These are phyloP conservation scores for Colletotrichum lentis DNA, from an alignment of 2,329 filamentous ascomycete species.

Conservation along the genomic window DNA sequence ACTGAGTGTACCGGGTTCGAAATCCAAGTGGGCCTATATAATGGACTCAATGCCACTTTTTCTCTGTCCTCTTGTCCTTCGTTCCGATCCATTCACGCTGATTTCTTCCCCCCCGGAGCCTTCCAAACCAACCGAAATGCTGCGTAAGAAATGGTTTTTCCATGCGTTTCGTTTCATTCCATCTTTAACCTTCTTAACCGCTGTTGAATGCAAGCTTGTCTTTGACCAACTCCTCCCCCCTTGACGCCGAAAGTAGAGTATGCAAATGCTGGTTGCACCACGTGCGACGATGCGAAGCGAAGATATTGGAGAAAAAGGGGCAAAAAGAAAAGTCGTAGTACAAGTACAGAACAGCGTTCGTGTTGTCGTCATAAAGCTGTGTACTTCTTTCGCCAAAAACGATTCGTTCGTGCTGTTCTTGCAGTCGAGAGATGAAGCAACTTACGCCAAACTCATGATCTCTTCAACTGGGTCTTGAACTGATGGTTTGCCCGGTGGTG, in stretches of 20 bases:
- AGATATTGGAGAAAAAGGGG: not conserved
- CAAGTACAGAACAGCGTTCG: slow-evolving; percentile 27
- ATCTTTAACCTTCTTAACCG: slow-evolving; percentile 1
- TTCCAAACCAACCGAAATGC: not conserved
- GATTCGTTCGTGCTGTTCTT: slow-evolving; percentile 4
- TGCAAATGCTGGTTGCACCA: not conserved
- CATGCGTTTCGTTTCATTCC: not conserved
- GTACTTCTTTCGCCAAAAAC: not conserved
- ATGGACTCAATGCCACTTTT: not conserved
- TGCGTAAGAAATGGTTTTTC: slow-evolving; percentile 2
- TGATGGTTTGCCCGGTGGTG: not conserved
- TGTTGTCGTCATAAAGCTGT: slow-evolving; percentile 16
- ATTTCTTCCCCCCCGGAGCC: slow-evolving; percentile 17
- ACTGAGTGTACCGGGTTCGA: slow-evolving; percentile 23
- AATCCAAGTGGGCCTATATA: slow-evolving; percentile 32
- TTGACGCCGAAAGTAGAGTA: slow-evolving; percentile 16
- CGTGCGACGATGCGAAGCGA: not conserved
- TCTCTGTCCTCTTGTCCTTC: not conserved
- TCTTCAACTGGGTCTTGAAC: not conserved
- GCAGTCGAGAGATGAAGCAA: not conserved
- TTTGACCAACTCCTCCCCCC: not conserved
- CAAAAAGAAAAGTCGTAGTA: slow-evolving; percentile 17
- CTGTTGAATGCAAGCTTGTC: slow-evolving; percentile 20
- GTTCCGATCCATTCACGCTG: not conserved
- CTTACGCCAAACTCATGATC: not conserved